Conservation (phyloP, 2,329 filamentous ascomycete genomes). For the Lachnellula arida region DNA sequence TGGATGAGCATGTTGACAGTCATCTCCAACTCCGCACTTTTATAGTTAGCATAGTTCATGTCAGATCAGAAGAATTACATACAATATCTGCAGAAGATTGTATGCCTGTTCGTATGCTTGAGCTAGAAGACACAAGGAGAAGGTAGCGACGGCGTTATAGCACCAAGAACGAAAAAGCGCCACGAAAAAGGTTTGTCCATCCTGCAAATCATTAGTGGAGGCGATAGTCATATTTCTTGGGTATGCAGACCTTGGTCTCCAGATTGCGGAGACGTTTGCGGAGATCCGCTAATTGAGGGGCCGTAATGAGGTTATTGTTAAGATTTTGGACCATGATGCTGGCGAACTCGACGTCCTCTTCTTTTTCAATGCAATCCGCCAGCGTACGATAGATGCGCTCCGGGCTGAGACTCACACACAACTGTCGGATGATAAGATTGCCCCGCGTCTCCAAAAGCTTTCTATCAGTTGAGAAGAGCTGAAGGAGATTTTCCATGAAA, state of each 20-base stretch:
- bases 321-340: constrained; percentile 99
- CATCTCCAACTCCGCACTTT: constrained; percentile 92
- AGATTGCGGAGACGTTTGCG: constrained; percentile 86
- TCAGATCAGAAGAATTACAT: constrained; percentile 12
- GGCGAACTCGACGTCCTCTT: constrained; percentile 97
- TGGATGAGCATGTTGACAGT: constrained; percentile 98
- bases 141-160: constrained; percentile 95
- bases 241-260: constrained; percentile 64
- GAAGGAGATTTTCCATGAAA: constrained; percentile 95
- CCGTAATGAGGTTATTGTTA: constrained; percentile 98
- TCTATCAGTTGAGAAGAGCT: constrained; percentile 91
- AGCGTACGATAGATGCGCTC: constrained; percentile 94
- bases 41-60: constrained; percentile 24
- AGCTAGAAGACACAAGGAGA: constrained; percentile 89
- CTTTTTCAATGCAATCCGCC: constrained; percentile 93
- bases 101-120: constrained; percentile 99
- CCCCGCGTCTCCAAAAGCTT: constrained; percentile 86
- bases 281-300: constrained; percentile 86
- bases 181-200: constrained; percentile 93
- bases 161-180: constrained; percentile 96
- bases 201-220: constrained; percentile 43
- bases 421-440: constrained; percentile 92
- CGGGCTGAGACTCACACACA: constrained; percentile 87
- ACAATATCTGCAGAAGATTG: constrained; percentile 94
- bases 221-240: background rate